These are phyloP conservation scores for Spiraea crenata DNA, from an alignment of 331 rosid genomes.

Conservation along the genomic window DNA sequence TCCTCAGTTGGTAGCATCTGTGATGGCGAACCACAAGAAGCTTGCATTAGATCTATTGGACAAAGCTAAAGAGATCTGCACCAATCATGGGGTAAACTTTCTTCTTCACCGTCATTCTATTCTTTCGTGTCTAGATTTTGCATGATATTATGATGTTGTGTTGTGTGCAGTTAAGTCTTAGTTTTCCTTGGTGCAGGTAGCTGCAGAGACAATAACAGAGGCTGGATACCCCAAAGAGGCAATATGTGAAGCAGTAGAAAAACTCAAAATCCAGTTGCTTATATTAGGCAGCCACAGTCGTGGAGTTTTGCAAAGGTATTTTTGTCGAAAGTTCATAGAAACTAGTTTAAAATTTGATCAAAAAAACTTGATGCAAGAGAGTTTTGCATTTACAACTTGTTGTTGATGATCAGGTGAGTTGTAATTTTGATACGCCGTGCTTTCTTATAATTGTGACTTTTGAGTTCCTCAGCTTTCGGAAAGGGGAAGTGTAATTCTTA, in stretches of 20 bases:
- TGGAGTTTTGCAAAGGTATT: constrained; percentile 40
- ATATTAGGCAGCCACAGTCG: constrained; percentile 44
- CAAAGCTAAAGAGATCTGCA: constrained; percentile 44
- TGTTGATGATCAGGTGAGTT: no score
- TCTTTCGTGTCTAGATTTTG: no score
- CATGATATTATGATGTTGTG: no score
- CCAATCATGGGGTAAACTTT: constrained; percentile 39
- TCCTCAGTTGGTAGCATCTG: constrained; percentile 29
- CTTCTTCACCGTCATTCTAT: neutral
- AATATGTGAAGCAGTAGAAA: constrained; percentile 47
- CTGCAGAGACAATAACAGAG: constrained; percentile 36
- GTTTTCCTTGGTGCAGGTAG: constrained; percentile 26
- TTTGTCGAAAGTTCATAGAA: no score
- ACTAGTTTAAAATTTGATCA: no score
- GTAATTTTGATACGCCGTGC: no score
- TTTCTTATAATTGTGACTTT: neutral
- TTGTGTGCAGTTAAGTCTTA: no score
- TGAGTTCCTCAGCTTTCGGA: neutral
- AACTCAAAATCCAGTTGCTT: constrained; percentile 38
- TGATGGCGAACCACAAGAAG: constrained; percentile 38
- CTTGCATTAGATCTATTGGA: constrained; percentile 36
- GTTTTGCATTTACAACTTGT: neutral
- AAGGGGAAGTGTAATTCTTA: neutral
- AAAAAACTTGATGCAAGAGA: no score
- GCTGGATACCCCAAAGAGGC: constrained; percentile 39